Conservation (phyloP, 2,329 filamentous ascomycete species). For the Fusarium dlaminii region DNA sequence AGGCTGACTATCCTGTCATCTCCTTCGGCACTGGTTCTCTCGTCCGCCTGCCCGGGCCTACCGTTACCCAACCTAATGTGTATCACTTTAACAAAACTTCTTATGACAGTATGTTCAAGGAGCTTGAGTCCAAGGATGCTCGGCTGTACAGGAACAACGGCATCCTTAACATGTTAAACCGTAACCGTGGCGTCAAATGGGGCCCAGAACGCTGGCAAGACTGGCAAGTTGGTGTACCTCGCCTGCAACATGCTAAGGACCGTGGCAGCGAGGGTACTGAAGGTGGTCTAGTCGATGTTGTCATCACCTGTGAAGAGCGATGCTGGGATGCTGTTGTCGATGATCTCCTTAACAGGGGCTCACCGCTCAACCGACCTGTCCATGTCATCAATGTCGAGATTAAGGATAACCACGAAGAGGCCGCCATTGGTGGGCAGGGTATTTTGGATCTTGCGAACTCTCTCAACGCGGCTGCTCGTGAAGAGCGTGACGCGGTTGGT, state of each 20-base stretch:
- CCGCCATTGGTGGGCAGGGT: constrained; percentile 85
- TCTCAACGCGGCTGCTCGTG: constrained; percentile 80
- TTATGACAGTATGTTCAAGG: constrained; percentile 93
- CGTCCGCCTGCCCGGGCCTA: constrained; percentile 90
- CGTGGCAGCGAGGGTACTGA: constrained; percentile 84
- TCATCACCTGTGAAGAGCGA: constrained; percentile 96
- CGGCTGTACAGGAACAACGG: constrained; percentile 92
- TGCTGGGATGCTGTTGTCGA: constrained; percentile 99
- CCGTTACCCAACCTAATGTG: constrained; percentile 92
- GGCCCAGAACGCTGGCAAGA: constrained; percentile 98
- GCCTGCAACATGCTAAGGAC: constrained; percentile 79
- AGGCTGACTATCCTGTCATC: constrained; percentile 91
- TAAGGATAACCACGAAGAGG: constrained; percentile 97
- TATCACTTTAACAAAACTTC: constrained; percentile 98
- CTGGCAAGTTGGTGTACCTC: constrained; percentile 88
- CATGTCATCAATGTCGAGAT: constrained; percentile 99
- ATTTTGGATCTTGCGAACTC: constrained; percentile 91
- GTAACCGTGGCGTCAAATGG: constrained; percentile 92
- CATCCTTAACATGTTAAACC: constrained; percentile 92
- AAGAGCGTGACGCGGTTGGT: constrained; percentile 77
- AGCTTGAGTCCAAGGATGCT: constrained; percentile 85
- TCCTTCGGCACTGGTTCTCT: constrained; percentile 97
- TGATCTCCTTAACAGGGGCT: constrained; percentile 86
- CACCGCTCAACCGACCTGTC: constrained; percentile 88
- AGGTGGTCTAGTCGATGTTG: constrained; percentile 88